Evolutionary conservation across 1,139 yeast species (phyloP), one percentile per base, ranked within the genome.

Genomic region (Yamadazyma triangularis): DNA sequence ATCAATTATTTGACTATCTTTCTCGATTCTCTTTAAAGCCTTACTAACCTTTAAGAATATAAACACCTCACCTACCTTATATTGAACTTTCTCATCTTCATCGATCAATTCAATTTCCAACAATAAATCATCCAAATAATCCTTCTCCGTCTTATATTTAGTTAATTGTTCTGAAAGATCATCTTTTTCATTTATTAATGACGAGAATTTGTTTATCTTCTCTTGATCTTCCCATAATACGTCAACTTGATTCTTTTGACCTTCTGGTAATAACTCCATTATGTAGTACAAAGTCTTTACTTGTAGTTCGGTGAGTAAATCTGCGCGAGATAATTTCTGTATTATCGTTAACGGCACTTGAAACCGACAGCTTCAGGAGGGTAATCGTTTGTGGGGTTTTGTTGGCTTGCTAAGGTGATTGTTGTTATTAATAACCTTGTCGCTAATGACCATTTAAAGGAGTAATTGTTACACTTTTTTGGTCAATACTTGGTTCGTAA

Each of bases 201-300:
- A 81, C 15, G 96, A 86, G 50, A 91, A 91, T 51, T 78, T 77
- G 56, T 91, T 91, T 62, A 91, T 91, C 50, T 76, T 76, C 51
- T 83, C 79, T 60, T 91, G 98, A 55, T 91, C 97, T 38, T 76
- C 88, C 78, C 89, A 84, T 16, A 79, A 66, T 15, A 91, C 98
- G 49, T 86, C 93, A 13, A 65, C 72, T 13, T 78, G 79, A 51
- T 84, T 83, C 39, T 61, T 60, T 49, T 79, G 77, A 4, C 86
- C 86, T 47, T 76, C 74, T 4, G 87, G 86, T 39, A 79, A 64
- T 43, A 76, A 56, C 45, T 72, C 77, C 77, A 73, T 71, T 15
- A 30, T 30, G 20, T 18, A n/a, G n/a, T n/a, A n/a, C n/a, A n/a
- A n/a, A n/a, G n/a, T n/a, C n/a, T n/a, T n/a, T n/a, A n/a, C n/a